Base-by-base conservation (phyloP, 2,329 filamentous ascomycete species). In the Neofusicoccum parvum region DNA sequence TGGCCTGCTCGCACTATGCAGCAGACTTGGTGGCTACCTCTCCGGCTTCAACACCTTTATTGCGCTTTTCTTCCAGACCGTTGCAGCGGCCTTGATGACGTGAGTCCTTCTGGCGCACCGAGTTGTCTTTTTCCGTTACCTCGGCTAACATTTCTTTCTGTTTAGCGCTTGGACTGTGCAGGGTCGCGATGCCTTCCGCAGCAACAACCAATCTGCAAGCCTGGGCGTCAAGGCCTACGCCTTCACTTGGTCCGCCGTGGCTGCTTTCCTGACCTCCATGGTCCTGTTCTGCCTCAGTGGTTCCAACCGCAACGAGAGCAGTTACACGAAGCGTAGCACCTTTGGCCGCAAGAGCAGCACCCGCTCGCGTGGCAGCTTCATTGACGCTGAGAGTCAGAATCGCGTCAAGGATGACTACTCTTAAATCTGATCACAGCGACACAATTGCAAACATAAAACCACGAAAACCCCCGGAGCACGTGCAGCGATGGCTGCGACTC, bases 1-100 rank as follows among this genome's bases (percentile, higher is more conserved):
- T 11, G 86, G 88, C 69, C 83, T 92, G 68, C 78, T 93, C 15
- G 89, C 90, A 15, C 88, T 90, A 73, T 91, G 84, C 78, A 88
- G 88, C 39, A 87, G 91, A 65, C 82, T 93, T 1, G 91, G 89
- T 51, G 86, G 90, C 7, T 89, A 87, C 53, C 76, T 94, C 48
- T 86, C 88, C 5, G 88, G 85, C 17, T 73, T 90, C 50, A 79
- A 86, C 37, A 79, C 87, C 12, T 69, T 81, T 53, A 71, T 87
- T 37, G 89, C 90, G 0, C 80, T 92, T n/a, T 84, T 92, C 78
- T 91, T 89, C 81, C 86, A 89, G 76, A 81, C 86, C 3, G 73
- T 92, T 32, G 87, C 86, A 65, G 89, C 89, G 15, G 80, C 87
- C 7, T 80, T 94, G 39, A 93, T 93, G 88, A 94, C 91, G 89